phyloP scores from a whole-genome alignment of 2,329 filamentous ascomycete species.

The Hypoxylon sp. region DNA sequence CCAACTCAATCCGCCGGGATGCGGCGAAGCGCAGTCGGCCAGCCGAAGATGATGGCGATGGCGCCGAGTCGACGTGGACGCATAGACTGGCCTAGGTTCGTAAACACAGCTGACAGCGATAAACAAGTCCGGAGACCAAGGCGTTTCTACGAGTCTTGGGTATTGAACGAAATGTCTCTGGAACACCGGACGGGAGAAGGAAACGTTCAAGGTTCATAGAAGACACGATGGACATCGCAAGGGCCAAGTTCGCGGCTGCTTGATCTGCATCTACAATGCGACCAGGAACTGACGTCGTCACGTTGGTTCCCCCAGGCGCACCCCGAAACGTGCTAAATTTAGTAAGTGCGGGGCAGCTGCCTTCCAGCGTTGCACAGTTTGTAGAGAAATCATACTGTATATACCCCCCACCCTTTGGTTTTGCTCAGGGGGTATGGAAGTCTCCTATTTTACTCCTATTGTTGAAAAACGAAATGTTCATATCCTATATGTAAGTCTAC shows the following conservation, averaged over 20 bases:
- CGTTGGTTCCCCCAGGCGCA: neutral
- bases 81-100: neutral
- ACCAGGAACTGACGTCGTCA: slow-evolving; percentile 3
- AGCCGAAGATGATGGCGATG: slow-evolving; percentile 7
- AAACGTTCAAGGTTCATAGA: neutral
- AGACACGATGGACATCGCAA: neutral
- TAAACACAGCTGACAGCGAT: neutral
- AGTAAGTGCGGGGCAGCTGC: slow-evolving; percentile 3
- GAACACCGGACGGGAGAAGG: neutral
- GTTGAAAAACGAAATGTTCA: no score
- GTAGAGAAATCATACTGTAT: neutral
- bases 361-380: neutral
- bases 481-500: no score
- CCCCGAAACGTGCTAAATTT: neutral
- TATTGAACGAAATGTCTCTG: neutral
- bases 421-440: neutral
- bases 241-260: neutral
- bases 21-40: slow-evolving; percentile 7
- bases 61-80: neutral
- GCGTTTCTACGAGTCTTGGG: neutral
- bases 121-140: neutral
- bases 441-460: neutral
- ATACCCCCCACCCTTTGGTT: neutral
- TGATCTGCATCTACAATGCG: neutral
- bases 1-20: slow-evolving; percentile 1